phyloP scores from a whole-genome alignment of 164 flowering plant genomes.

The Tetrastigma voinierianum region DNA sequence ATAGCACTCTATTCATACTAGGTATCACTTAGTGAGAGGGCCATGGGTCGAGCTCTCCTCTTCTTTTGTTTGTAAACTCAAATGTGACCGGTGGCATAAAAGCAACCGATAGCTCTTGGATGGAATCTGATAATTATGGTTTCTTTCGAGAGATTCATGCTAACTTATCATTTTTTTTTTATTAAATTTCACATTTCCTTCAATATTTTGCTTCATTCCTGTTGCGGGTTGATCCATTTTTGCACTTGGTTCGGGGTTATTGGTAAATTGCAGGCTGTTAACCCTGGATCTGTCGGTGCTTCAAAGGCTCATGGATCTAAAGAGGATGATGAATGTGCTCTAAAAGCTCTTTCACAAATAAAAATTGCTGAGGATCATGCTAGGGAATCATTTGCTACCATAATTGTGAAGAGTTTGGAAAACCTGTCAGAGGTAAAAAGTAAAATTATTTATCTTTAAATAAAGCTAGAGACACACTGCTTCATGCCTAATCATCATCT shows the following conservation, averaged over 20 bases:
- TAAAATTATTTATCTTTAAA: neutral
- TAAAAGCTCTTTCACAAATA: conserved; percentile 56
- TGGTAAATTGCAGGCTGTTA: conserved; percentile 56
- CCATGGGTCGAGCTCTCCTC: neutral
- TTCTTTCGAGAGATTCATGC: neutral
- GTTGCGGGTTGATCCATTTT: conserved; percentile 79
- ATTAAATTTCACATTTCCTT: neutral
- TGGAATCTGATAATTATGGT: neutral
- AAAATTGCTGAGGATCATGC: conserved; percentile 42
- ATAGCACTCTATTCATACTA: neutral
- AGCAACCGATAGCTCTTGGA: too few species aligned
- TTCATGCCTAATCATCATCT: neutral
- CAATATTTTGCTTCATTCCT: neutral
- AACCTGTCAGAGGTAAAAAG: conserved; percentile 54
- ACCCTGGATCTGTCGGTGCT: conserved; percentile 23
- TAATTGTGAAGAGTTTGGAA: conserved; percentile 60
- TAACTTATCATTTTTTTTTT: neutral
- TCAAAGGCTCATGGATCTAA: conserved; percentile 60
- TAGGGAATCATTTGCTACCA: conserved; percentile 55
- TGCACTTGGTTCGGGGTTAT: conserved; percentile 73
- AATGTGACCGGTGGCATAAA: too few species aligned
- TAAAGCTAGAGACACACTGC: neutral
- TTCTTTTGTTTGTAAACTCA: too few species aligned
- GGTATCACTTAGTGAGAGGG: neutral
- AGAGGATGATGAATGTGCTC: conserved; percentile 70